phyloP scores from a whole-genome alignment of 2,329 filamentous ascomycete species.

The Colletotrichum lini region DNA sequence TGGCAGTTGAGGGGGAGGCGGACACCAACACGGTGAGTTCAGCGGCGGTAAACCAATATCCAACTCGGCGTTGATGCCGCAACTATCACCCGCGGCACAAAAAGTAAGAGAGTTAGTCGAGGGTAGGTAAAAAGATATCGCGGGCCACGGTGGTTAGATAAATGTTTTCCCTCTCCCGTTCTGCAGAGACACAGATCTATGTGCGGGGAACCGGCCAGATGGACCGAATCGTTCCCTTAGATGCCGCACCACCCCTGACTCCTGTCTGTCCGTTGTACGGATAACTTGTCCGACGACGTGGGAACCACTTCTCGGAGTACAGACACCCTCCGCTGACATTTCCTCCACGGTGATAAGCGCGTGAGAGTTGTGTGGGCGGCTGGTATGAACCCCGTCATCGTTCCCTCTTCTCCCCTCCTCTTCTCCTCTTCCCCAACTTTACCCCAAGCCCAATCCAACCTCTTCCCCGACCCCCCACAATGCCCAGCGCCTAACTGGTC shows the following conservation, averaged over 20 bases:
- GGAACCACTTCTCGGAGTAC: neutral
- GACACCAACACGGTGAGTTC: neutral
- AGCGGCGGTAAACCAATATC: neutral
- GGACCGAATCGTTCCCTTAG: neutral
- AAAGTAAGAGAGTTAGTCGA: neutral
- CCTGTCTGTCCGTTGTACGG: no score
- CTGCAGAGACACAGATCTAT: neutral
- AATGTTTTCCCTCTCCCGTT: no score
- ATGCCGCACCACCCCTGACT: neutral
- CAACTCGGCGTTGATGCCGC: neutral
- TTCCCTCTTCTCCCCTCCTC: no score
- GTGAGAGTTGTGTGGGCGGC: neutral
- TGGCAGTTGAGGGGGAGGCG: neutral
- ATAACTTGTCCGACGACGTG: neutral
- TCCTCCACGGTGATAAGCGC: neutral
- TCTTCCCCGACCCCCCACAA: neutral
- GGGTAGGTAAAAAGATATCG: neutral
- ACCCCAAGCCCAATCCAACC: neutral
- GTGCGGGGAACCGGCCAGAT: neutral
- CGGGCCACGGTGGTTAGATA: neutral
- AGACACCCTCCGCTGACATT: neutral
- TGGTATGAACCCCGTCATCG: neutral
- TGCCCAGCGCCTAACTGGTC: neutral
- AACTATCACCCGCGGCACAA: neutral
- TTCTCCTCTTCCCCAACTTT: conserved; percentile 7